Percentiles rank a stretch among this genome's conserved stretches.
Evolutionary conservation across 2,329 filamentous ascomycete genomes (phyloP).

Genomic region (Septoria linicola): DNA sequence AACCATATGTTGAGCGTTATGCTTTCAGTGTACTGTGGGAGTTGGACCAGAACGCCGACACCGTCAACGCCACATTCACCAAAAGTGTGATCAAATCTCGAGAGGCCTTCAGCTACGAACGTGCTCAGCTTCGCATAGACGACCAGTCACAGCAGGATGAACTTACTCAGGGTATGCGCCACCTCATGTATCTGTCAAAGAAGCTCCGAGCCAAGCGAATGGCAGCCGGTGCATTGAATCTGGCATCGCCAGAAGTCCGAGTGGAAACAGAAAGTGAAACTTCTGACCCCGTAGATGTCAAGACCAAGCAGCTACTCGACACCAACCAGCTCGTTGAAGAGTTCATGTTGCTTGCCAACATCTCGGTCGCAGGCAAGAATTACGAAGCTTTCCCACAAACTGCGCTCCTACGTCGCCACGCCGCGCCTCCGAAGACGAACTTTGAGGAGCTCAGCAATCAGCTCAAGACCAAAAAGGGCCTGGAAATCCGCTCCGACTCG

Average conservation of each 20-base stretch:
- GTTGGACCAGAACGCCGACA: slow-evolving; percentile 77
- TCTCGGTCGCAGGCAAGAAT: slow-evolving; percentile 85
- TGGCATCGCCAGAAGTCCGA: slow-evolving; percentile 96
- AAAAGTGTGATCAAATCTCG: slow-evolving; percentile 97
- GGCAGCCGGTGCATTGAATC: slow-evolving; percentile 89
- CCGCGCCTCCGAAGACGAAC: slow-evolving; percentile 87
- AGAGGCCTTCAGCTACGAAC: slow-evolving; percentile 96
- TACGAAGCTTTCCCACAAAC: slow-evolving; percentile 93
- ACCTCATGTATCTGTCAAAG: slow-evolving; percentile 82
- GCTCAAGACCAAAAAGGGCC: slow-evolving; percentile 77
- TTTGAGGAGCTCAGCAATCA: slow-evolving; percentile 93
- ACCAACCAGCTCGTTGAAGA: slow-evolving; percentile 98
- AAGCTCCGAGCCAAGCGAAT: slow-evolving; percentile 93
- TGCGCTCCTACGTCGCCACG: slow-evolving; percentile 88
- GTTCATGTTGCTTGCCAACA: slow-evolving; percentile 99
- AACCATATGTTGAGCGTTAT: slow-evolving; percentile 87
- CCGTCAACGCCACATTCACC: slow-evolving; percentile 82
- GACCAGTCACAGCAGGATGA: slow-evolving; percentile 84
- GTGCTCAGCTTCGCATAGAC: slow-evolving; percentile 91
- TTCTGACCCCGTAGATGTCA: slow-evolving; percentile 91
- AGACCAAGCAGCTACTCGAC: slow-evolving; percentile 89
- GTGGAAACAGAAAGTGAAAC: slow-evolving; percentile 94
- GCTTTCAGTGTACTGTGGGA: slow-evolving; percentile 67
- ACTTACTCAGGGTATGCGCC: slow-evolving; percentile 84
- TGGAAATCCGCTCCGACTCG: slow-evolving; percentile 79